A percentile compares a stretch with the other conserved stretches of the same genome.
Evolutionary conservation across 805 yeast species (phyloP).

Genomic region (Hemisphaericaspora nanyangensis): DNA sequence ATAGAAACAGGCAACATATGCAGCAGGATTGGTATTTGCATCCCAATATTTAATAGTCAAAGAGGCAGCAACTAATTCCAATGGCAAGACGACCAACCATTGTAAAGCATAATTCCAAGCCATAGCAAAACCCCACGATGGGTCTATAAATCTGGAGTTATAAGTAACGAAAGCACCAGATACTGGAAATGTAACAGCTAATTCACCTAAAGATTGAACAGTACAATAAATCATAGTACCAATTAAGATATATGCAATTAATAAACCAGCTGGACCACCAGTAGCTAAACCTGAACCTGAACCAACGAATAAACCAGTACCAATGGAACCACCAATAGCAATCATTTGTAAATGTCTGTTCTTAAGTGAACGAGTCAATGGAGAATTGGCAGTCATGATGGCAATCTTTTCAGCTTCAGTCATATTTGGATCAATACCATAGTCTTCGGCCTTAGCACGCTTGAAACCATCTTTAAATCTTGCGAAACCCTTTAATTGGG

Average conservation of each 20-base stretch:
- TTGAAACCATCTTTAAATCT: slow-evolving; percentile 29
- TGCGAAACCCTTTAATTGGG: slow-evolving; percentile 18
- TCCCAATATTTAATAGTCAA: slow-evolving; percentile 56
- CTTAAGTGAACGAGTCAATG: slow-evolving; percentile 49
- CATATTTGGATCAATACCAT: slow-evolving; percentile 36
- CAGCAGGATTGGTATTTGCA: slow-evolving; percentile 45
- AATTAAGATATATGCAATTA: slow-evolving; percentile 54
- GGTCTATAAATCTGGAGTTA: slow-evolving; percentile 54
- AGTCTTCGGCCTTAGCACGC: slow-evolving; percentile 31
- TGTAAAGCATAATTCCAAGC: slow-evolving; percentile 31
- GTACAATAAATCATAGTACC: slow-evolving; percentile 59
- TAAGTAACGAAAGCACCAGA: slow-evolving; percentile 64
- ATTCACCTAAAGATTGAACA: slow-evolving; percentile 52
- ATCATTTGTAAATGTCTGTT: slow-evolving; percentile 75
- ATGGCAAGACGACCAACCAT: slow-evolving; percentile 43
- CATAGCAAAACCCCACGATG: slow-evolving; percentile 52
- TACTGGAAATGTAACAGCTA: slow-evolving; percentile 58
- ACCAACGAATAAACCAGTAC: slow-evolving; percentile 80
- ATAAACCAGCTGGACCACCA: slow-evolving; percentile 70
- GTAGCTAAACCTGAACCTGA: slow-evolving; percentile 56
- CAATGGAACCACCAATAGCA: slow-evolving; percentile 80
- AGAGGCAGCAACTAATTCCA: slow-evolving; percentile 55
- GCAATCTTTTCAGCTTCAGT: slow-evolving; percentile 27
- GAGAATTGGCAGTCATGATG: slow-evolving; percentile 43
- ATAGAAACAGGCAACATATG: slow-evolving; percentile 54